Evolutionary conservation across 352 stramenopile genomes (phyloP), one percentile per base, ranked within the genome.

Genomic region (Globisporangium radiosum): DNA sequence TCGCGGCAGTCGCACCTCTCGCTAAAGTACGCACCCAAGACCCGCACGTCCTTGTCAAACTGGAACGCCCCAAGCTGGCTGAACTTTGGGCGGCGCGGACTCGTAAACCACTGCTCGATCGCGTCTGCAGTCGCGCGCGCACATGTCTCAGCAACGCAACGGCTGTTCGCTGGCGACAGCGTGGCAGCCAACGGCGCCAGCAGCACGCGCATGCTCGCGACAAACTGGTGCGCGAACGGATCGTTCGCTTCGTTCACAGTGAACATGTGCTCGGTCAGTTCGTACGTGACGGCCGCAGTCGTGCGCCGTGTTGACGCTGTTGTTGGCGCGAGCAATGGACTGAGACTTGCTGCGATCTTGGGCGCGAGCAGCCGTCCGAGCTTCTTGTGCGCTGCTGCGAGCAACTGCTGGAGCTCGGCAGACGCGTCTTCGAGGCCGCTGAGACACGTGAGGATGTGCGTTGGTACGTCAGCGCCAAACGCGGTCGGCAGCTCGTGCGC

Each of bases 241-340:
- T 95, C 86, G 64, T 95, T 95, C 42, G 82, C 86, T 59, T 95
- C 86, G 60, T 95, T 94, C 43, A 87, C 76, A 44, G 84, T 93
- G 66, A 89, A 95, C 77, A 86, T 81, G n/a, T 83, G 70, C 56
- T 95, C 86, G 4, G 72, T 91, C 15, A 95, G 76, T 61, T 94
- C 84, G 63, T 90, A 95, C 17, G 74, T 73, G n/a, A 92, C 80
- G 5, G 60, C 57, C 4, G 54, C 52, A 4, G 64, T 65, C 38
- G 82, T 85, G 10, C 62, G 57, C 0, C 45, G 59, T 7, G 64
- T 66, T 38, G 85, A 84, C 10, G 80, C 72, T 2, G 63, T 69
- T 2, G 63, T 69, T 0, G 69, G 59, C 17, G 73, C 68, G 14
- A 95, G 59, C 47, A 95, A 64, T 25, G 60, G 71, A 40, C 69